Base-by-base conservation (phyloP, 768 basidiomycete species). In the Dioszegia crocea region DNA sequence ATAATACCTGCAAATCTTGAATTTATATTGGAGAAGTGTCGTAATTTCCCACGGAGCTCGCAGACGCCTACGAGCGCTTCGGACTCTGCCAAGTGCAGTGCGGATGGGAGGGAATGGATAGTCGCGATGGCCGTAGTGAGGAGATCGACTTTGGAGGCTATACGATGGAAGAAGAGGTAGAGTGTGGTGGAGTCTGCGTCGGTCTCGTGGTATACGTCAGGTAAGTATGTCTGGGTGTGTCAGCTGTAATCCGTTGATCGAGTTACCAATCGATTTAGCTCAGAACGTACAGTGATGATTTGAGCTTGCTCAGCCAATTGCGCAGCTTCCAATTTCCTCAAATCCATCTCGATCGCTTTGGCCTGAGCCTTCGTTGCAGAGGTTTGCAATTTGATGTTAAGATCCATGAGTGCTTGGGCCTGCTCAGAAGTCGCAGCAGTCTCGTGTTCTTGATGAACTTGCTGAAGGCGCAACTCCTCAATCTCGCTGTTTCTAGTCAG, bases 361-460 rank as follows among this genome's bases (percentile, higher is more conserved):
- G 89, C 86, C 67, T 94, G 93, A 63, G 89, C 88, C 82, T 94
- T 96, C 29, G 87, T 82, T 0, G 88, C 91, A 1, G 91, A 84
- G 0, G 89, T 89, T 75, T 98, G 94, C 4, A 99, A 82, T 75
- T 90, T 96, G 76, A 96, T 83, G 76, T 97, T 98, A 52, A 96
- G 81, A 45, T 91, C 91, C 82, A 98, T 86, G 81, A 97, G 87
- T 2, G 89, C 88, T 2, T 93, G 93, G 0, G 89, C 88, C 69
- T 97, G 92, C 1, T 87, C 88, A 14, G 84, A 86, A 16, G 90
- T 88, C 0, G 85, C 84, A 1, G 88, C 87, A 2, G 88, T 88
- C 73, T 92, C 89, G 26, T 83, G 82, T 66, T 90, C 88, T 1
- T 88, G 89, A 0, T 85, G 87, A 69, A 89, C 88, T 3, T 91